Conservation (phyloP, 495 filamentous ascomycete species). For the Barbatosphaeria neglecta region DNA sequence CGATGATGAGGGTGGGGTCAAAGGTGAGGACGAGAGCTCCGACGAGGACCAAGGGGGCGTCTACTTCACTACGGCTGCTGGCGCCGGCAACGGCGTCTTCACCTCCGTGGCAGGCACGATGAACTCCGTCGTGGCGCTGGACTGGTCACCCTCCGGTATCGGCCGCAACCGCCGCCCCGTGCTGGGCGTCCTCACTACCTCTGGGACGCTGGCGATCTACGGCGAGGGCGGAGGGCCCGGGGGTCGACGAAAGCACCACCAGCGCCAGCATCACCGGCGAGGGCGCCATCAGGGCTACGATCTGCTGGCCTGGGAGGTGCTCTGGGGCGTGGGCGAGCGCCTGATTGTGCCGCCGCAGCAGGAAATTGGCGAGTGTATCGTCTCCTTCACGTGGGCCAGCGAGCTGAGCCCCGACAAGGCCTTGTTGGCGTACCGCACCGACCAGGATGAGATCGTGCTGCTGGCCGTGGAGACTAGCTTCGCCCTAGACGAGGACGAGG, state of each 20-base stretch:
- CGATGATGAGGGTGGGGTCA: no score
- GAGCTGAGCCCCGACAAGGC: slow-evolving; percentile 24
- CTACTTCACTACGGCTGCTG: slow-evolving; percentile 16
- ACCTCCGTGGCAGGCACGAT: slow-evolving; percentile 33
- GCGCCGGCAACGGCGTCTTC: slow-evolving; percentile 29
- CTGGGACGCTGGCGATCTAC: slow-evolving; percentile 29
- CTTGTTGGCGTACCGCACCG: slow-evolving; percentile 31
- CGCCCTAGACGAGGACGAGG: slow-evolving; percentile 4
- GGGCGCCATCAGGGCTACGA: background rate
- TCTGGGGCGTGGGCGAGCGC: slow-evolving; percentile 36
- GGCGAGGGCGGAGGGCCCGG: slow-evolving; percentile 25
- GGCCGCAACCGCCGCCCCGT: slow-evolving; percentile 31
- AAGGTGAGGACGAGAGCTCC: no score
- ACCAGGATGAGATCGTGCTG: slow-evolving; percentile 28
- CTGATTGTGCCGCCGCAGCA: slow-evolving; percentile 29
- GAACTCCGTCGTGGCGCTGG: slow-evolving; percentile 32
- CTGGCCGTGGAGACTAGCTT: slow-evolving; percentile 25
- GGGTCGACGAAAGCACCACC: slow-evolving; percentile 15
- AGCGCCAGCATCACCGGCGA: slow-evolving; percentile 5
- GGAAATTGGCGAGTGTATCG: slow-evolving; percentile 26
- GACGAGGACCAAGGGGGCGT: no score
- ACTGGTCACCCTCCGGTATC: slow-evolving; percentile 34
- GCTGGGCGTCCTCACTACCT: slow-evolving; percentile 27
- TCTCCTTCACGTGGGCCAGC: slow-evolving; percentile 31
- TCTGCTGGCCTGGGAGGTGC: slow-evolving; percentile 14